These are phyloP conservation scores for Tuber brumale DNA, from an alignment of 495 filamentous ascomycete species.

Conservation along the genomic window DNA sequence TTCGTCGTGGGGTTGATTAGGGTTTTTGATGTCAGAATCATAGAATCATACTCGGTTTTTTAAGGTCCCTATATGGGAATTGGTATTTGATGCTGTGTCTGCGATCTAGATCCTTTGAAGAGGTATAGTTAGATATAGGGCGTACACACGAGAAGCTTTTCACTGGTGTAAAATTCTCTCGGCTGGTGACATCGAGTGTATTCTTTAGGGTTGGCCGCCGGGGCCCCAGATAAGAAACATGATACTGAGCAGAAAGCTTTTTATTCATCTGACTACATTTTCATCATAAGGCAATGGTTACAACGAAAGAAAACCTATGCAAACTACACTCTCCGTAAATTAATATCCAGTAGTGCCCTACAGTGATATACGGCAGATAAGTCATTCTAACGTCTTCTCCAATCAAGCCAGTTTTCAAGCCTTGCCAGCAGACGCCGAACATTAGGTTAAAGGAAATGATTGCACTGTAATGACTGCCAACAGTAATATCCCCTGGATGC, in stretches of 20 bases:
- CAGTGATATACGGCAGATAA: background rate
- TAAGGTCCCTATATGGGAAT: background rate
- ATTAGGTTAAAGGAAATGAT: background rate
- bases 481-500: background rate
- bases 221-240: background rate
- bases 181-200: background rate
- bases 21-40: background rate
- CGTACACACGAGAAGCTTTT: background rate
- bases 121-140: no score
- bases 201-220: background rate
- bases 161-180: background rate
- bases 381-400: rapidly evolving
- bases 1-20: background rate
- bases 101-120: background rate
- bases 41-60: background rate
- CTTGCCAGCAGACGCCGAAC: no score
- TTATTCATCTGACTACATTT: background rate
- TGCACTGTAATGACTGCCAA: background rate
- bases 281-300: background rate
- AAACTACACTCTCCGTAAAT: background rate
- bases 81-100: background rate
- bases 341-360: background rate
- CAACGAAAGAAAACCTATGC: background rate
- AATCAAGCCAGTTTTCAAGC: background rate
- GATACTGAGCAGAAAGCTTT: background rate